A percentile compares a stretch with the other conserved stretches of the same genome.
phyloP scores from a whole-genome alignment of 2,329 filamentous ascomycete genomes.

The Clonostachys sp. region DNA sequence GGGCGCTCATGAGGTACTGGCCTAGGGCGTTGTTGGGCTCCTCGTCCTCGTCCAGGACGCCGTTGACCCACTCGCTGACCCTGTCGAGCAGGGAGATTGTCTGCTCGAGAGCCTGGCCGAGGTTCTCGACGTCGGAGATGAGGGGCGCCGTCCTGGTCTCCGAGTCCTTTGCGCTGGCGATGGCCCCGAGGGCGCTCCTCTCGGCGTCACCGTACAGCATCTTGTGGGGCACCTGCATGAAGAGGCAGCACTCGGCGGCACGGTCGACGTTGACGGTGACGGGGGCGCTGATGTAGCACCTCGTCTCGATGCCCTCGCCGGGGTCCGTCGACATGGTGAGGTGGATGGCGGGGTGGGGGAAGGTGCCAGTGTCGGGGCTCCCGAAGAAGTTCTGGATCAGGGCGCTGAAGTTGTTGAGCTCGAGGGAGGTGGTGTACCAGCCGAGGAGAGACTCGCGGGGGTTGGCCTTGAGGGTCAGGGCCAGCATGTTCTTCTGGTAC shows the following conservation, averaged over 20 bases:
- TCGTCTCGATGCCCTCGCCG: conserved; percentile 81
- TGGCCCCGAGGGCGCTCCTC: conserved; percentile 68
- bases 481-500: conserved; percentile 99
- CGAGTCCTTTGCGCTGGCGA: conserved; percentile 73
- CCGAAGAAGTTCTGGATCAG: conserved; percentile 99
- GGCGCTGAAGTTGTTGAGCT: conserved; percentile 97
- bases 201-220: conserved; percentile 79
- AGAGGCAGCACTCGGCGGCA: conserved; percentile 91
- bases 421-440: conserved; percentile 96
- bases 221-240: conserved; percentile 95
- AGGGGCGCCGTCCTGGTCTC: conserved; percentile 72
- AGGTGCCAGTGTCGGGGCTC: conserved; percentile 93
- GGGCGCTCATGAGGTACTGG: conserved; percentile 90
- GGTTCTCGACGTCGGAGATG: conserved; percentile 81
- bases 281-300: conserved; percentile 92
- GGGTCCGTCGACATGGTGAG: conserved; percentile 89
- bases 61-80: conserved; percentile 86
- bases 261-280: conserved; percentile 94
- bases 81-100: conserved; percentile 87
- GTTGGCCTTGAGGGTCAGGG: conserved; percentile 87
- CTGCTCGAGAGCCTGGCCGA: conserved; percentile 82
- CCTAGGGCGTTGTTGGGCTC: conserved; percentile 87
- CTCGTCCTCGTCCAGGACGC: conserved; percentile 89
- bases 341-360: conserved; percentile 95
- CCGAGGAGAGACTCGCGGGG: conserved; percentile 92